Evolutionary conservation across 2,329 filamentous ascomycete species (phyloP).

Genomic region (Aspergillus chevalieri): DNA sequence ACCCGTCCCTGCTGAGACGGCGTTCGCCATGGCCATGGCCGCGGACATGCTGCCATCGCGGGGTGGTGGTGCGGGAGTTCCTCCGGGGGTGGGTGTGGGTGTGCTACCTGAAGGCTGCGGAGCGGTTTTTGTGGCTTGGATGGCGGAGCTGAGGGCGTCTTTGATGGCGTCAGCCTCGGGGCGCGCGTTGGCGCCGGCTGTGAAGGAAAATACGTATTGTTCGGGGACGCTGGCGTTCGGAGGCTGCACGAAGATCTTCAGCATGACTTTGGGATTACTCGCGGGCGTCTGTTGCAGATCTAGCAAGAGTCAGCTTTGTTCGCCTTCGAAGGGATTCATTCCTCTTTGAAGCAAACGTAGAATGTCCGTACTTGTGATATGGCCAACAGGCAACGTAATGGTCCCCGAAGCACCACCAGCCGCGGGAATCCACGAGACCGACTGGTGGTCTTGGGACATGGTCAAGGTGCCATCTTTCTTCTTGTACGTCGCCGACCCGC

Average conservation of each 20-base stretch:
- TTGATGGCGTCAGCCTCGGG: conserved; percentile 80
- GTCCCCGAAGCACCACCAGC: conserved; percentile 55
- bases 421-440: conserved; percentile 74
- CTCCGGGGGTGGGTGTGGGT: neutral
- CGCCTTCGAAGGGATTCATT: neutral
- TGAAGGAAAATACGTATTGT: conserved; percentile 84
- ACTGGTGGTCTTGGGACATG: conserved; percentile 65
- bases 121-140: conserved; percentile 60
- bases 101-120: too few species aligned
- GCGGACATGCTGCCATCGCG: conserved; percentile 50
- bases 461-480: conserved; percentile 88
- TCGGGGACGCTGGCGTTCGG: conserved; percentile 41
- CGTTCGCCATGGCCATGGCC: conserved; percentile 71
- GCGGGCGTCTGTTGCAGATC: conserved; percentile 94
- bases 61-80: conserved; percentile 23
- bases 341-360: neutral
- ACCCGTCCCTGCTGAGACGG: conserved; percentile 46
- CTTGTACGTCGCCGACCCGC: conserved; percentile 73
- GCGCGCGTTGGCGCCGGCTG: conserved; percentile 66
- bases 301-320: conserved; percentile 30
- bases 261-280: conserved; percentile 80
- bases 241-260: conserved; percentile 79
- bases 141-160: conserved; percentile 69
- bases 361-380: conserved; percentile 65
- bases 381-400: conserved; percentile 64